Conservation (phyloP, 306 rosid genomes). For the Chamaecrista fasciculata region DNA sequence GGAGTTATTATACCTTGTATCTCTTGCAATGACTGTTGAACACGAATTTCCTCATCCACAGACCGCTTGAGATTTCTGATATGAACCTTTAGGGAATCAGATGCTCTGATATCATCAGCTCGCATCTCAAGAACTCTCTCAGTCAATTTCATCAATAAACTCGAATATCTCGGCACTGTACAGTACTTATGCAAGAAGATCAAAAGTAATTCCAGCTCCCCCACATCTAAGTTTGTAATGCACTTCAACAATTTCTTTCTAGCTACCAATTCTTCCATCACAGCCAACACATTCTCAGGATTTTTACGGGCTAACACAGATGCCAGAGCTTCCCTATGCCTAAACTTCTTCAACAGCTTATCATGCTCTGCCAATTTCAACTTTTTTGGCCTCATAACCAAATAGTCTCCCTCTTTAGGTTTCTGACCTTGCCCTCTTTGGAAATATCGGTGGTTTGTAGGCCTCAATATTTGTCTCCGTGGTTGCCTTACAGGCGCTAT, state of each 20-base stretch:
- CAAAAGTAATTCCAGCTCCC: constrained; percentile 59
- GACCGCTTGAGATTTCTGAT: constrained; percentile 71
- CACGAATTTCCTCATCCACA: constrained; percentile 67
- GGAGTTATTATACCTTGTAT: constrained; percentile 89
- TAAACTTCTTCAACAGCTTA: constrained; percentile 75
- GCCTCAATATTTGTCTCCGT: constrained; percentile 43
- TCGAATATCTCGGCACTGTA: constrained; percentile 54
- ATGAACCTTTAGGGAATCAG: constrained; percentile 44
- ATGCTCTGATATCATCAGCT: constrained; percentile 57
- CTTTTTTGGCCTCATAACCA: constrained; percentile 55
- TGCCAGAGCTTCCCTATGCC: constrained; percentile 78
- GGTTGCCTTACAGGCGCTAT: constrained; percentile 34
- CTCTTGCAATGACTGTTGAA: constrained; percentile 72
- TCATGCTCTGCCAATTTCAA: constrained; percentile 66
- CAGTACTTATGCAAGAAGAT: constrained; percentile 63
- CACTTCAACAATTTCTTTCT: constrained; percentile 73
- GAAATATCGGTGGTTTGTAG: constrained; percentile 65
- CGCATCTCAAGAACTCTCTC: constrained; percentile 73
- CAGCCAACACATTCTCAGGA: constrained; percentile 74
- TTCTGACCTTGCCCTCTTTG: constrained; percentile 84
- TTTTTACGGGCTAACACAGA: constrained; percentile 60
- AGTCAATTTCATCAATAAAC: constrained; percentile 66
- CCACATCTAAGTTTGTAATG: constrained; percentile 54
- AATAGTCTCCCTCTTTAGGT: constrained; percentile 63
- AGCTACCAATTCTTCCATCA: constrained; percentile 84